Percentiles rank a stretch among this genome's conserved stretches.
Evolutionary conservation across 2,329 filamentous ascomycete genomes (phyloP).

Genomic region (Pseudogymnoascus sp.): DNA sequence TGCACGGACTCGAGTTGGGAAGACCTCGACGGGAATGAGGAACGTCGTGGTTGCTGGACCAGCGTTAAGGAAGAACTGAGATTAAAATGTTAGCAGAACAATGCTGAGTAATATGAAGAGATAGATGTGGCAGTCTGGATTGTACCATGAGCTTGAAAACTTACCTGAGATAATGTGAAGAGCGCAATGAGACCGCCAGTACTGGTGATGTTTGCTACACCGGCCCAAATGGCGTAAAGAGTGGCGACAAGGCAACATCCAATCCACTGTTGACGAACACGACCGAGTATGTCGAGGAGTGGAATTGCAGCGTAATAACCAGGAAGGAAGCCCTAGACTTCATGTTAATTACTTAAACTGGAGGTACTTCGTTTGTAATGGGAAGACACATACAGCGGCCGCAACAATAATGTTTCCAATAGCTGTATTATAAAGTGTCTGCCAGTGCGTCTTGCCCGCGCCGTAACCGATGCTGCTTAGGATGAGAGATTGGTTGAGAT

Average conservation of each 20-base stretch:
- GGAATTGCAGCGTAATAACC: not conserved
- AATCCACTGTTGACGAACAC: not conserved
- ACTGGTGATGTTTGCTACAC: not conserved
- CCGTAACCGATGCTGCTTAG: slow-evolving; percentile 65
- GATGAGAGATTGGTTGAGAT: slow-evolving; percentile 66
- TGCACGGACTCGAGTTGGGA: slow-evolving; percentile 55
- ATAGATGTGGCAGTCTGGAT: not conserved
- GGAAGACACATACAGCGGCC: slow-evolving; percentile 3
- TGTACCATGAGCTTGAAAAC: not conserved
- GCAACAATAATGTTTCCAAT: slow-evolving; percentile 10
- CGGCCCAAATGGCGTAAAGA: slow-evolving; percentile 9
- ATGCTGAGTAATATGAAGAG: not conserved
- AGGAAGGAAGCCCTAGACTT: not conserved
- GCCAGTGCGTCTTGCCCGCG: slow-evolving; percentile 15
- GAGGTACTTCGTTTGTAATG: not conserved
- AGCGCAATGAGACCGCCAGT: slow-evolving; percentile 20
- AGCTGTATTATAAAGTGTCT: slow-evolving; percentile 10
- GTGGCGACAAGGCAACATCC: not conserved
- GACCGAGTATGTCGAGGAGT: slow-evolving; percentile 8
- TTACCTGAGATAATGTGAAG: slow-evolving; percentile 22
- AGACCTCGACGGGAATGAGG: slow-evolving; percentile 57
- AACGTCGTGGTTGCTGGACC: slow-evolving; percentile 58
- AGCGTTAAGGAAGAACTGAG: slow-evolving; percentile 39
- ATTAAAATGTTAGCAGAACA: slow-evolving; percentile 20
- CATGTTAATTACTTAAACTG: not conserved